Percentiles rank a stretch among this genome's conserved stretches.
phyloP scores from a whole-genome alignment of 129 eudicot genomes.

The Kitagawia praeruptora region DNA sequence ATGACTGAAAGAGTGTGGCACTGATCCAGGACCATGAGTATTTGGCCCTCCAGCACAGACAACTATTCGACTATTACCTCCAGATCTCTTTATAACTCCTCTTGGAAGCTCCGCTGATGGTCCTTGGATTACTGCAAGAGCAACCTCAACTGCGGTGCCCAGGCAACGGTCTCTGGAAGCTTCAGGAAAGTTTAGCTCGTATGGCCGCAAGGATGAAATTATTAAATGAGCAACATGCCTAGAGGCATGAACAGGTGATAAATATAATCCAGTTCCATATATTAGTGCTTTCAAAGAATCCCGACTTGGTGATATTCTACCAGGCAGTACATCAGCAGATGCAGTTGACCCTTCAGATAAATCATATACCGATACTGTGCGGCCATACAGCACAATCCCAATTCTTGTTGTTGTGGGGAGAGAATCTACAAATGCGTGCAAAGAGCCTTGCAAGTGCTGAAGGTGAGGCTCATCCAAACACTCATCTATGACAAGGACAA shows the following conservation, averaged over 20 bases:
- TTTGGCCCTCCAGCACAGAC: constrained; percentile 95
- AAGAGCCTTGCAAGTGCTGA: constrained; percentile 85
- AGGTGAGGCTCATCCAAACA: constrained; percentile 84
- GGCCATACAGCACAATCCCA: constrained; percentile 68
- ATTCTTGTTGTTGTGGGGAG: constrained; percentile 75
- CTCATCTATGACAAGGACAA: constrained; percentile 81
- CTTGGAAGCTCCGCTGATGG: constrained; percentile 85
- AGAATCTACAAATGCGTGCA: constrained; percentile 88
- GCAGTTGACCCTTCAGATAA: constrained; percentile 81
- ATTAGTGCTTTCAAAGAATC: constrained; percentile 71
- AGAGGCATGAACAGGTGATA: constrained; percentile 79
- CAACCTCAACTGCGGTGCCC: constrained; percentile 86
- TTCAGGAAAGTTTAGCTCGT: constrained; percentile 52
- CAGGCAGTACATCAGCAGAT: constrained; percentile 78
- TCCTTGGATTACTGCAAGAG: constrained; percentile 77
- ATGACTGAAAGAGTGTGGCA: constrained; percentile 71
- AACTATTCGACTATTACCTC: constrained; percentile 71
- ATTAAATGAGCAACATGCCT: constrained; percentile 79
- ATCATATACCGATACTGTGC: constrained; percentile 76
- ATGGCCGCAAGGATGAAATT: constrained; percentile 75
- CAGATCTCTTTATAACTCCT: constrained; percentile 67
- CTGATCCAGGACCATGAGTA: constrained; percentile 89
- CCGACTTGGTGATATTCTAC: constrained; percentile 58
- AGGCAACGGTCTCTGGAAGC: constrained; percentile 83
- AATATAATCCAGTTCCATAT: constrained; percentile 67